Base-by-base conservation (phyloP, 352 stramenopile genomes). In the Elongisporangium prolatum region DNA sequence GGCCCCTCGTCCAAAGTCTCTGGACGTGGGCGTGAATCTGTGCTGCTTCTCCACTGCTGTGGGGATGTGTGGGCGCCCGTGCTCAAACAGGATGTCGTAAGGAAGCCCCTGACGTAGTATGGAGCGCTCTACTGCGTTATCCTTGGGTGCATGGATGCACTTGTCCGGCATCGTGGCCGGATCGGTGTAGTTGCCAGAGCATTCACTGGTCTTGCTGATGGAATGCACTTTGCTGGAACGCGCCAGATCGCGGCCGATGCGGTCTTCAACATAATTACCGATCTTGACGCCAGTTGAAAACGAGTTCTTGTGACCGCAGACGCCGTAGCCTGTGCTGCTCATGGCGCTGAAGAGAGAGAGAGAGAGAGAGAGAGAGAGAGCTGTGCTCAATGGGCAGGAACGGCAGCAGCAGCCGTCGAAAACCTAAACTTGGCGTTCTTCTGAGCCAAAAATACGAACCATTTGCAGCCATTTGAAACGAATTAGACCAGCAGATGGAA, bases 281-380 rank as follows among this genome's bases (percentile, higher is more conserved):
- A 90, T 68, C 65, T 91, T 90, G 50, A 91, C 78, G 24, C 73
- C 71, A 20, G 78, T 84, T 9, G 70, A 79, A 61, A 86, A 94
- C 61, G 77, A 68, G 73, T 94, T 94, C 77, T 92, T 92, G 75
- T 92, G 84, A 3, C 84, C 82, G 51, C 82, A 90, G 48, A 92
- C 79, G 47, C 84, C 84, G 54, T 82, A 91, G 8, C 84, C 84
- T 25, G 69, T 52, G 56, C 34, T 44, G 34, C 34, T 44, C 34
- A 44, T 44, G 34, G 9, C 17, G 34, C 34, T 17, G 9, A 13
- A 44, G 10, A 44, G 34, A 44, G 34, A 44, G 34, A 44, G n/a
- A n/a, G n/a, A n/a, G n/a, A n/a, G n/a, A n/a, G n/a, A n/a, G n/a
- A n/a, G n/a, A n/a, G n/a, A n/a, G n/a, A n/a, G n/a, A n/a, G n/a